Conservation (phyloP, 2,329 filamentous ascomycete genomes). For the Aurifilum marmelostoma region DNA sequence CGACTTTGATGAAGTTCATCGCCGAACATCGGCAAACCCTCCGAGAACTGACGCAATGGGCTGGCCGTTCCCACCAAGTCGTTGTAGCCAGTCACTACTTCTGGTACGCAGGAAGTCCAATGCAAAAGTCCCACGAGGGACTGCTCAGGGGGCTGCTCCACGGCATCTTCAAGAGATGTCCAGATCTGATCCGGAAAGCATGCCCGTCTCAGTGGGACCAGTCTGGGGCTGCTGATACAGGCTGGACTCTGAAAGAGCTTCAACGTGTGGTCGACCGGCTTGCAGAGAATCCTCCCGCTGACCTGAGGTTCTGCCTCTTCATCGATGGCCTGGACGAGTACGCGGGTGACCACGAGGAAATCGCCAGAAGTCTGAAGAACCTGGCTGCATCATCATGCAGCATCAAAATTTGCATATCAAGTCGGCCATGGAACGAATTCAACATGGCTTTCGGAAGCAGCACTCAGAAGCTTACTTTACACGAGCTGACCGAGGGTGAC, state of each 20-base stretch:
- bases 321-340: conserved; percentile 22
- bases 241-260: conserved; percentile 18
- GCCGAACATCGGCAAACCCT: neutral
- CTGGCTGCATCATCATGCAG: neutral
- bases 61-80: neutral
- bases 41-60: neutral
- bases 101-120: conserved; percentile 18
- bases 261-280: neutral
- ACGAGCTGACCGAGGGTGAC: conserved; percentile 1
- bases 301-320: conserved; percentile 12
- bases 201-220: neutral
- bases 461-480: conserved; percentile 1
- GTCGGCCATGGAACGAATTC: conserved; percentile 18
- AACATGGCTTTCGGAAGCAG: neutral
- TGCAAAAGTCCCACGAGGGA: conserved; percentile 22
- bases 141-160: conserved; percentile 17
- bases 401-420: conserved; percentile 6
- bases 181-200: neutral
- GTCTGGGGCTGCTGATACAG: neutral
- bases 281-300: neutral
- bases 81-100: conserved; percentile 20
- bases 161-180: conserved; percentile 16
- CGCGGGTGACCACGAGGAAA: conserved; percentile 11
- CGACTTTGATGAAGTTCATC: neutral
- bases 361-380: neutral